These are phyloP conservation scores for Beverwykella pulmonaria DNA, from an alignment of 495 filamentous ascomycete species.

Conservation along the genomic window DNA sequence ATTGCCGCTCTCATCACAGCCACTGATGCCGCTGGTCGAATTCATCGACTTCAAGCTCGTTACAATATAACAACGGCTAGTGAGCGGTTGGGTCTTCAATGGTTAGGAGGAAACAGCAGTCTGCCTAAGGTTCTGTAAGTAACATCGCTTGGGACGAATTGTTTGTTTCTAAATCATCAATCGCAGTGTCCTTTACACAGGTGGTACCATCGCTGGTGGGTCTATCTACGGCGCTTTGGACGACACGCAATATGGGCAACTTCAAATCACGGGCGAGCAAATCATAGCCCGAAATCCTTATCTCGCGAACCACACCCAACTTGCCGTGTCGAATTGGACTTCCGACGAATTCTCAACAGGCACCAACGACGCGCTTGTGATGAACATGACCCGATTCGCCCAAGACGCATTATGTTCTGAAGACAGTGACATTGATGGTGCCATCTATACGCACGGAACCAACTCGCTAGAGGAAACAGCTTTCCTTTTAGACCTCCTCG, in stretches of 20 bases:
- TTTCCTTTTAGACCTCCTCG: conserved; percentile 25
- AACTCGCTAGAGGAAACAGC: conserved; percentile 26
- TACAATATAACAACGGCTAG: conserved; percentile 20
- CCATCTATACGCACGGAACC: conserved; percentile 26
- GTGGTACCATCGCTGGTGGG: conserved; percentile 22
- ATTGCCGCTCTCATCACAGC: conserved; percentile 7
- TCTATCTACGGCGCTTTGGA: conserved; percentile 25
- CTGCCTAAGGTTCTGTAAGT: conserved; percentile 27
- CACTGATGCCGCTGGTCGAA: neutral
- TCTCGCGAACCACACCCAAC: conserved; percentile 29
- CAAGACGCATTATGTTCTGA: conserved; percentile 28
- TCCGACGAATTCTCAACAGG: conserved; percentile 19
- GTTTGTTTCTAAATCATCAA: neutral
- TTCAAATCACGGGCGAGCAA: conserved; percentile 20
- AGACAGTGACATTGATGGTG: conserved; percentile 29
- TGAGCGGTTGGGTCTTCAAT: conserved; percentile 18
- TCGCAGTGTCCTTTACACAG: conserved; percentile 19
- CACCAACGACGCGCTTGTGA: conserved; percentile 22
- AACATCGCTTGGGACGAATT: neutral
- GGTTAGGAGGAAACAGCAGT: conserved; percentile 23
- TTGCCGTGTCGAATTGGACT: conserved; percentile 31
- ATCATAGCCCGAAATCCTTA: conserved; percentile 26
- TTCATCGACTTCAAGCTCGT: conserved; percentile 5
- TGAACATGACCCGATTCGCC: conserved; percentile 31
- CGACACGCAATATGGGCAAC: conserved; percentile 29